phyloP scores from a whole-genome alignment of 2,329 filamentous ascomycete species.

The Trichophyton verrucosum region DNA sequence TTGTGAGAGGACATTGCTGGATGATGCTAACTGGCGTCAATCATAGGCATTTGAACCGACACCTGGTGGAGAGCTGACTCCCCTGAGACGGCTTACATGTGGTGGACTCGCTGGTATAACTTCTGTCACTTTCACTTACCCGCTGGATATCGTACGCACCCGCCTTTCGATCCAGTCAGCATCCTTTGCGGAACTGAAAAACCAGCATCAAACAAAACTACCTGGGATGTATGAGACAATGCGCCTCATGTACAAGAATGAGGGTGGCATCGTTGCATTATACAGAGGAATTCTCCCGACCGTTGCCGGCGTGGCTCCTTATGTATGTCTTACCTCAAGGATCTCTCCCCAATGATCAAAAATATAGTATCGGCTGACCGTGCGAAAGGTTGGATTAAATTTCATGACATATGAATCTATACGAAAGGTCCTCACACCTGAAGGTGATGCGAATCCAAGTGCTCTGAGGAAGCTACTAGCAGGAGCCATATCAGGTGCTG shows the following conservation, averaged over 20 bases:
- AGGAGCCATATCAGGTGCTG: slow-evolving; percentile 86
- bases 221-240: slow-evolving; percentile 90
- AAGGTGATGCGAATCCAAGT: slow-evolving; percentile 73
- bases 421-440: slow-evolving; percentile 69
- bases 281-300: slow-evolving; percentile 92
- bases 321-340: slow-evolving; percentile 42
- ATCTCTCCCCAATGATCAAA: background rate
- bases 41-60: slow-evolving; percentile 42
- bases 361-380: slow-evolving; percentile 13
- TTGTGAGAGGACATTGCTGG: background rate
- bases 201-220: slow-evolving; percentile 45
- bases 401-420: slow-evolving; percentile 97
- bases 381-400: slow-evolving; percentile 68
- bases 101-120: slow-evolving; percentile 89
- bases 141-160: slow-evolving; percentile 92
- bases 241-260: slow-evolving; percentile 71
- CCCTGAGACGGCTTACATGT: slow-evolving; percentile 68
- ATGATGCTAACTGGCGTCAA: background rate
- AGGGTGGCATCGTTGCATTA: slow-evolving; percentile 74
- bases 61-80: slow-evolving; percentile 60
- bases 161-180: slow-evolving; percentile 91
- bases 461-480: slow-evolving; percentile 71
- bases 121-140: slow-evolving; percentile 89
- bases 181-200: slow-evolving; percentile 70
- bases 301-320: slow-evolving; percentile 87